Percentiles rank a stretch among this genome's conserved stretches.
Evolutionary conservation across 2,329 filamentous ascomycete genomes (phyloP).

Genomic region (Aaosphaeria pasadenensis): DNA sequence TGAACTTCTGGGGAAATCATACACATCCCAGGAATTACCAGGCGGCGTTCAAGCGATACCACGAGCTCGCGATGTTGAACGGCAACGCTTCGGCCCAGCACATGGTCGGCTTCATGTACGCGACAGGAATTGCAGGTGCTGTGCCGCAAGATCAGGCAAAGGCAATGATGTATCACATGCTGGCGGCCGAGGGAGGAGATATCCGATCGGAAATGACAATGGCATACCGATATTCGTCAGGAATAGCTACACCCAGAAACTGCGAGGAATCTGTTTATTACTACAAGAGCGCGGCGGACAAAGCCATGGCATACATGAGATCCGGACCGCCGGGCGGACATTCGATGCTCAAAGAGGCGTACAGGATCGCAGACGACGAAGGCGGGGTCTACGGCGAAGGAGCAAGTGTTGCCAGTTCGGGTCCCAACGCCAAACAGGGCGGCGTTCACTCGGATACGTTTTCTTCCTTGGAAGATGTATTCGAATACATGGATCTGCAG

Average conservation of each 20-base stretch:
- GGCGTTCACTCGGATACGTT: conserved; percentile 75
- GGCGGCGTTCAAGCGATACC: conserved; percentile 77
- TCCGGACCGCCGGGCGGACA: conserved; percentile 88
- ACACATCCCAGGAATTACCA: conserved; percentile 79
- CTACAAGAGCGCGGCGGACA: conserved; percentile 92
- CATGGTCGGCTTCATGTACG: conserved; percentile 95
- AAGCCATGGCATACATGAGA: conserved; percentile 82
- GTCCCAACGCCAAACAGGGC: conserved; percentile 72
- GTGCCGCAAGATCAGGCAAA: conserved; percentile 86
- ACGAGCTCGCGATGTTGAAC: conserved; percentile 68
- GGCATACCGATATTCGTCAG: conserved; percentile 79
- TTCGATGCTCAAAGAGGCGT: conserved; percentile 72
- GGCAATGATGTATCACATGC: conserved; percentile 89
- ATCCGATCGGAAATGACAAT: conserved; percentile 90
- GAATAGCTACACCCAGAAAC: conserved; percentile 79
- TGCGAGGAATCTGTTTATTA: conserved; percentile 83
- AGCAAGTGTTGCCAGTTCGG: conserved; percentile 84
- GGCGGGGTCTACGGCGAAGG: conserved; percentile 95
- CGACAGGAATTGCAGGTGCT: conserved; percentile 80
- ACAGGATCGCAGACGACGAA: conserved; percentile 82
- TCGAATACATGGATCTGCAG: conserved; percentile 90
- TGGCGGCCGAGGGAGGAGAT: conserved; percentile 81
- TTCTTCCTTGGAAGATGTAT: conserved; percentile 85
- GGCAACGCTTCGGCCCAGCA: conserved; percentile 93
- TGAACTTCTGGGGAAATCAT: conserved; percentile 97